Conservation (phyloP, 192 early-diverging fungal genomes). For the Coemansia sp. region DNA sequence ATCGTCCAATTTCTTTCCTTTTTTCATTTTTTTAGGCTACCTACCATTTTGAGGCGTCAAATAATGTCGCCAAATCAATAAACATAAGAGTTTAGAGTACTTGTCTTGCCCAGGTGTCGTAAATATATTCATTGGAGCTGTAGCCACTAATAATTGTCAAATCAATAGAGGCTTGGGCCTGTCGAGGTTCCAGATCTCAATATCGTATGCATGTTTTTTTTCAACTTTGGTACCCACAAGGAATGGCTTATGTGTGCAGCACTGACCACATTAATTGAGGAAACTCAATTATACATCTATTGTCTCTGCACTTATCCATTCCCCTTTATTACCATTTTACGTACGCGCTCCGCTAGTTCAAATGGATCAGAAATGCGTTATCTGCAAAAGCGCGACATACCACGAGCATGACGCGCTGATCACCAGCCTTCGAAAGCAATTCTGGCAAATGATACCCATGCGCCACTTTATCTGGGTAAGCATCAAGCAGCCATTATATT, state of each 20-base stretch:
- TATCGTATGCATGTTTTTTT: not conserved
- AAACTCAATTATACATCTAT: not conserved
- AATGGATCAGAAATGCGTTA: conserved; percentile 51
- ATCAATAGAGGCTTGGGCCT: not conserved
- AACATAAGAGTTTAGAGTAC: not conserved
- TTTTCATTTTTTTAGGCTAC: not conserved
- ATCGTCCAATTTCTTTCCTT: not conserved
- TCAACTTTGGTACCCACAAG: not conserved
- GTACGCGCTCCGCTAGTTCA: not conserved
- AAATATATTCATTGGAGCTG: not conserved
- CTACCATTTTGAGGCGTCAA: not conserved
- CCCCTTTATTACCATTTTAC: not conserved
- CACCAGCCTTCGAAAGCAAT: conserved; percentile 50
- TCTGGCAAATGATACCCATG: conserved; percentile 58
- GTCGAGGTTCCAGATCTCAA: not conserved
- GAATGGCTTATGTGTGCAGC: not conserved
- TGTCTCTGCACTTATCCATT: not conserved
- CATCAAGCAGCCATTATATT: not conserved
- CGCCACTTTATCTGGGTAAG: conserved; percentile 45
- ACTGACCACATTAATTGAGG: not conserved
- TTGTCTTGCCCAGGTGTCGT: not conserved
- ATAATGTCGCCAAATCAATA: not conserved
- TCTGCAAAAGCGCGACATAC: conserved; percentile 51
- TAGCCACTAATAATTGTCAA: not conserved
- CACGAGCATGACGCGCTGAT: conserved; percentile 48